Conservation (phyloP, 352 stramenopile species). For the Pythium rhizo-oryzae region DNA sequence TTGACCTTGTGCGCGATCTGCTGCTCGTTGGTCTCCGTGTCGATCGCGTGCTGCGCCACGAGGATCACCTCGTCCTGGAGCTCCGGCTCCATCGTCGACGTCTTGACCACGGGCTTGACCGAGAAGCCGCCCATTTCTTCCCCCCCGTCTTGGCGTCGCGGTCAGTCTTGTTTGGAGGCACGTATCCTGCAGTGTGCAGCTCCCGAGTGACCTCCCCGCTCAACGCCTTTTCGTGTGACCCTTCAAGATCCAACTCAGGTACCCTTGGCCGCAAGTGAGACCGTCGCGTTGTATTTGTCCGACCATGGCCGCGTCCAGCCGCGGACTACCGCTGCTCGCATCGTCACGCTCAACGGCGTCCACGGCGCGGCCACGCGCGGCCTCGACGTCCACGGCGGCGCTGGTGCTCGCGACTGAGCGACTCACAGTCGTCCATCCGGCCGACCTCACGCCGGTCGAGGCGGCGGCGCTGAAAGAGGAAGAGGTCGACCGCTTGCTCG, state of each 20-base stretch:
- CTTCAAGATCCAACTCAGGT: conserved; percentile 6
- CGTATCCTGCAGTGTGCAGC: no score
- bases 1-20: conserved; percentile 93
- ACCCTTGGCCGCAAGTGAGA: background rate
- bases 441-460: conserved; percentile 52
- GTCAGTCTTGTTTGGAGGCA: background rate
- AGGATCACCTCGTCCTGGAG: conserved; percentile 85
- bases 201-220: no score
- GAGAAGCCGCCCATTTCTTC: conserved; percentile 44
- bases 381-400: background rate
- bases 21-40: conserved; percentile 83
- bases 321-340: background rate
- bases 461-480: conserved; percentile 50
- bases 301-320: background rate
- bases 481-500: conserved; percentile 45
- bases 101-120: conserved; percentile 88
- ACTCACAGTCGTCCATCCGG: conserved; percentile 20
- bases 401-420: conserved; percentile 1
- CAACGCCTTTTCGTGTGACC: conserved; percentile 6
- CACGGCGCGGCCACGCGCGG: no score
- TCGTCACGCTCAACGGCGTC: no score
- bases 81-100: conserved; percentile 86
- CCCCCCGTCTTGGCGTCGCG: background rate
- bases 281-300: background rate
- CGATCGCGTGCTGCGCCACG: conserved; percentile 78